Evolutionary conservation across 2,329 filamentous ascomycete species (phyloP), one percentile per base, ranked within the genome.

Genomic region (Aureobasidium sp.): DNA sequence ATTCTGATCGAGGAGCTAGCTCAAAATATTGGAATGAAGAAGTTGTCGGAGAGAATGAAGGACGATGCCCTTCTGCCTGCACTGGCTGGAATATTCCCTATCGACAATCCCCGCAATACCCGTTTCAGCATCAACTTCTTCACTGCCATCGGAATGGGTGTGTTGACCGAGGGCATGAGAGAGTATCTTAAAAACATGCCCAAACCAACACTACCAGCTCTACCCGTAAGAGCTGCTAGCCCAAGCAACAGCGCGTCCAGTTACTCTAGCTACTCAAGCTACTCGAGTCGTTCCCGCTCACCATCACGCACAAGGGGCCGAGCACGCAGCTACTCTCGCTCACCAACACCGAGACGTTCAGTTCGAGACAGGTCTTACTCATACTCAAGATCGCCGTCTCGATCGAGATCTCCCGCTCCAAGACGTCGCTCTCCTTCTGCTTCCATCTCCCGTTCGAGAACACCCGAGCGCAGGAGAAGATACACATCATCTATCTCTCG

Each of bases 41-140:
- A 88, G 70, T 77, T 99, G 58, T 86, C 88, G 68, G 83, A 86
- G 49, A 85, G 89, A 20, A 82, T 97, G 76, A 85, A 82, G 67
- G 91, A 96, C 68, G 89, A 94, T 47, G 82, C 85, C 55, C 80
- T 97, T 42, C 86, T 87, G 64, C 85, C 91, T 55, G 89, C 84
- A 72, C 85, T 97, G 63, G 85, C 87, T 42, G 93, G 93, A 34
- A 79, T 99, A 47, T 97, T 99, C 81, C 94, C 94, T 0, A 87
- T 81, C 64, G 92, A 97, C 73, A 90, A 91, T 70, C 85, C 91
- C 27, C 87, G 90, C 71, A 94, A 97, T 75, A 91, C 92, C 42
- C 87, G 93, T 60, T 99, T 99, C 80, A 90, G 92, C 56, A 96
- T 99, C 86, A 99, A 99, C 77, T 99, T 97, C 81, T 97, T 99